Evolutionary conservation across 495 filamentous ascomycete genomes (phyloP).

Genomic region (Jackrogersella multiformis): DNA sequence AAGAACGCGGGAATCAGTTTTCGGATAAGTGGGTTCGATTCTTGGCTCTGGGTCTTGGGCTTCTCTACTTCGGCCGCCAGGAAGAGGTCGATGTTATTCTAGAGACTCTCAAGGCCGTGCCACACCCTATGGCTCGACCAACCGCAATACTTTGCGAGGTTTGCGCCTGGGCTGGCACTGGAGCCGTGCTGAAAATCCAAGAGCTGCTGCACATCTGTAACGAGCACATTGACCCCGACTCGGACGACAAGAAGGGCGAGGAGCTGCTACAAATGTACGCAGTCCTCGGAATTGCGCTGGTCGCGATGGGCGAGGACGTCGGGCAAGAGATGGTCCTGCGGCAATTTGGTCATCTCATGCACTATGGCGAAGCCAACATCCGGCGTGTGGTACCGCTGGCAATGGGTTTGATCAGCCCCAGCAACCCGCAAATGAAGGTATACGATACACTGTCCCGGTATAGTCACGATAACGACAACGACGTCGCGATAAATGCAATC

Average conservation of each 20-base stretch:
- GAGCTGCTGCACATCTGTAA: constrained; percentile 97
- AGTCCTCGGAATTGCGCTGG: constrained; percentile 89
- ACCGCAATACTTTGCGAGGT: constrained; percentile 91
- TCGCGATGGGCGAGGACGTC: constrained; percentile 98
- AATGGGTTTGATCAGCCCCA: constrained; percentile 94
- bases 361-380: constrained; percentile 98
- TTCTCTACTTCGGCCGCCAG: constrained; percentile 94
- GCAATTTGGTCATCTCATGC: constrained; percentile 98
- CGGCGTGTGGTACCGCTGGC: constrained; percentile 95
- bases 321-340: constrained; percentile 98
- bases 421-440: constrained; percentile 99
- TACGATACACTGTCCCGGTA: constrained; percentile 99
- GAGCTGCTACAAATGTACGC: constrained; percentile 96
- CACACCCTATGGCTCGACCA: constrained; percentile 93
- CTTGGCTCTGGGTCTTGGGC: constrained; percentile 90
- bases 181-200: constrained; percentile 94
- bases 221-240: constrained; percentile 87
- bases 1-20: constrained; percentile 83
- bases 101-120: constrained; percentile 93
- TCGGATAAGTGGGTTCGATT: constrained; percentile 99
- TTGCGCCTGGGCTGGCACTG: constrained; percentile 97
- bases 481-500: constrained; percentile 97
- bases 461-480: constrained; percentile 98
- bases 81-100: constrained; percentile 96
- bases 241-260: constrained; percentile 88